Evolutionary conservation across 371 early-diverging fungal genomes (phyloP).

Genomic region (Syncephalastrum sp.): DNA sequence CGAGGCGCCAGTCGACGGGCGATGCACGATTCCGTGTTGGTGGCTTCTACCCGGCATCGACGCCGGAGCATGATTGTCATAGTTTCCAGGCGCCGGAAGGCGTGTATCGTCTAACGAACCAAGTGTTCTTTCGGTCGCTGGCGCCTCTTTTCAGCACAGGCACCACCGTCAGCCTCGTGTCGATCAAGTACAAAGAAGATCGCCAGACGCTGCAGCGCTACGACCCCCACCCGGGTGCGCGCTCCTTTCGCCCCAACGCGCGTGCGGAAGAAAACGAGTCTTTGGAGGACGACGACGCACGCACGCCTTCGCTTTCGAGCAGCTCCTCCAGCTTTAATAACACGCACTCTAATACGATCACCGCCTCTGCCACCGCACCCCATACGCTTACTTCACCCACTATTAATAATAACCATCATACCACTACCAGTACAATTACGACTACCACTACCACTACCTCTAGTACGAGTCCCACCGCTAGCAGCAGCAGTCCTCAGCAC

Average conservation of each 20-base stretch:
- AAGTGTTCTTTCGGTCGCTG: slow-evolving; percentile 51
- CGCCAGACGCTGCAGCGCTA: slow-evolving; percentile 33
- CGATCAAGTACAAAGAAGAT: slow-evolving; percentile 60
- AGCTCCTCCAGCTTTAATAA: slow-evolving; percentile 22
- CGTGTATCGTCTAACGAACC: slow-evolving; percentile 45
- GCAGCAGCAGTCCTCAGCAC: slow-evolving; percentile 7
- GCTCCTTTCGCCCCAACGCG: slow-evolving; percentile 23
- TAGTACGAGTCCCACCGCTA: not conserved
- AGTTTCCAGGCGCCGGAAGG: slow-evolving; percentile 59
- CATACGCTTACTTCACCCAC: too few species aligned
- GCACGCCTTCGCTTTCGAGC: slow-evolving; percentile 31
- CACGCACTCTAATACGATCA: not conserved
- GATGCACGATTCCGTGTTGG: slow-evolving; percentile 28
- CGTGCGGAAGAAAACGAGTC: slow-evolving; percentile 14
- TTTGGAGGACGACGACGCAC: slow-evolving; percentile 23
- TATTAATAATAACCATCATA: too few species aligned
- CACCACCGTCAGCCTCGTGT: slow-evolving; percentile 54
- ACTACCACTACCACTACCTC: too few species aligned
- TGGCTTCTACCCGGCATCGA: slow-evolving; percentile 30
- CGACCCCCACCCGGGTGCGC: slow-evolving; percentile 44
- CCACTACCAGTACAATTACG: not conserved
- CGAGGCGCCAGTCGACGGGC: slow-evolving; percentile 38
- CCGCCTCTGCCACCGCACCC: slow-evolving; percentile 13
- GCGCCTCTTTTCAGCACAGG: slow-evolving; percentile 50
- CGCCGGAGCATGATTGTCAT: slow-evolving; percentile 34